These are phyloP conservation scores for Vitellaria paradoxa DNA, from an alignment of 179 eudicot species.

Conservation along the genomic window DNA sequence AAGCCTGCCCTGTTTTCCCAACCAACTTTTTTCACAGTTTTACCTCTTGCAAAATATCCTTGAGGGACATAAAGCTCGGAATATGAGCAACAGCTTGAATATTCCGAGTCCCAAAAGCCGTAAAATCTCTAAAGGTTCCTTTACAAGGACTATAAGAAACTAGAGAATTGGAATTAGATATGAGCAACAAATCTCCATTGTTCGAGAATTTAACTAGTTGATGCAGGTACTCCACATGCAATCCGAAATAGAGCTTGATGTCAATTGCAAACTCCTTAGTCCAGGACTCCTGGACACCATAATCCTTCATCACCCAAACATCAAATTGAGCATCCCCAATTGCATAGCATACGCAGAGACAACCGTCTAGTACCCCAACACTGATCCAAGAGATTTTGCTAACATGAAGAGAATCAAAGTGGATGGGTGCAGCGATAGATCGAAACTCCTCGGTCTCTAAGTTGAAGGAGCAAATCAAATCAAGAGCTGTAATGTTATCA, in stretches of 20 bases:
- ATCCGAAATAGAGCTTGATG: conserved; percentile 25
- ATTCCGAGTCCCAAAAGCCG: conserved; percentile 1
- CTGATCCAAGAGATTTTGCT: conserved; percentile 22
- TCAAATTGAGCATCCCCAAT: conserved; percentile 22
- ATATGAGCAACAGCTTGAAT: conserved; percentile 13
- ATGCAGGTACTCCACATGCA: conserved; percentile 18
- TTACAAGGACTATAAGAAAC: conserved; percentile 24
- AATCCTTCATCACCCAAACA: conserved; percentile 33
- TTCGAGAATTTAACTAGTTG: conserved; percentile 22
- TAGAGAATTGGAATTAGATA: conserved; percentile 14
- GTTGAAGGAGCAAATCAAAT: conserved; percentile 28
- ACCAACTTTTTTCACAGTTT: neutral
- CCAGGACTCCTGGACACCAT: conserved; percentile 35
- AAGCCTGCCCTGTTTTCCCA: neutral
- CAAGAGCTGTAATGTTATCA: conserved; percentile 4
- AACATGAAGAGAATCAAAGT: conserved; percentile 12
- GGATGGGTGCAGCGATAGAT: conserved; percentile 25
- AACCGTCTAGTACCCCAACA: conserved; percentile 19
- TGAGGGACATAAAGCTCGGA: conserved; percentile 28
- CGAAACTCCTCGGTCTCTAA: conserved; percentile 24
- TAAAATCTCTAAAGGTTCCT: conserved; percentile 28
- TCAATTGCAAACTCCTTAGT: conserved; percentile 22
- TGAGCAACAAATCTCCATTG: conserved; percentile 27
- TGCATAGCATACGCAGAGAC: conserved; percentile 24
- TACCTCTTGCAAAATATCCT: conserved; percentile 9